Percentiles rank a stretch among this genome's conserved stretches.
phyloP scores from a whole-genome alignment of 768 basidiomycete species.

The Cubamyces lactineus region DNA sequence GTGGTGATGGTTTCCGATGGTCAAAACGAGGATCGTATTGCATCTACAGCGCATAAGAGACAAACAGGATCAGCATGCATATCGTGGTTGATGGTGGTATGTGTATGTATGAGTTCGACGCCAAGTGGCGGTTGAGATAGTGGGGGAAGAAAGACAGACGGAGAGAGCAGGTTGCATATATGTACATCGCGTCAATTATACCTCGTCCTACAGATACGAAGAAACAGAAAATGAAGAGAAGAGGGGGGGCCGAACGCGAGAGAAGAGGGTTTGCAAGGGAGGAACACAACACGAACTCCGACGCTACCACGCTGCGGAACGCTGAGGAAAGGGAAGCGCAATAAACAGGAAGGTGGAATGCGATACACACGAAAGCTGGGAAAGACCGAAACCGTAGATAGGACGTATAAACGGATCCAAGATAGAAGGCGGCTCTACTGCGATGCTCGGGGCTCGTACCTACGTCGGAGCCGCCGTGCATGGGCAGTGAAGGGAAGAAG shows the following conservation, averaged over 20 bases:
- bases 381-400: background rate
- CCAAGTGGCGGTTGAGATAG: too few species aligned
- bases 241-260: background rate
- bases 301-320: background rate
- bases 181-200: conserved; percentile 32
- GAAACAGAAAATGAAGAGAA: background rate
- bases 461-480: background rate
- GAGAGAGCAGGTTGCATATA: conserved; percentile 9
- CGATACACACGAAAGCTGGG: background rate
- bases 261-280: background rate
- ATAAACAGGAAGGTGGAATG: conserved; percentile 15
- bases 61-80: background rate
- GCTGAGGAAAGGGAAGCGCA: background rate
- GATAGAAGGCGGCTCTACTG: background rate
- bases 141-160: background rate
- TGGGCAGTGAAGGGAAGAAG: conserved; percentile 7
- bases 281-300: conserved; percentile 6
- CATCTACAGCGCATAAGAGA: background rate
- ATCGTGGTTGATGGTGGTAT: background rate
- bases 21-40: background rate
- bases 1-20: background rate
- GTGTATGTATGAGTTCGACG: background rate
- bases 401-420: conserved; percentile 1
- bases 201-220: conserved; percentile 23
- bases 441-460: background rate